Conservation (phyloP, 306 rosid genomes). For the Pachyrhizus erosus region DNA sequence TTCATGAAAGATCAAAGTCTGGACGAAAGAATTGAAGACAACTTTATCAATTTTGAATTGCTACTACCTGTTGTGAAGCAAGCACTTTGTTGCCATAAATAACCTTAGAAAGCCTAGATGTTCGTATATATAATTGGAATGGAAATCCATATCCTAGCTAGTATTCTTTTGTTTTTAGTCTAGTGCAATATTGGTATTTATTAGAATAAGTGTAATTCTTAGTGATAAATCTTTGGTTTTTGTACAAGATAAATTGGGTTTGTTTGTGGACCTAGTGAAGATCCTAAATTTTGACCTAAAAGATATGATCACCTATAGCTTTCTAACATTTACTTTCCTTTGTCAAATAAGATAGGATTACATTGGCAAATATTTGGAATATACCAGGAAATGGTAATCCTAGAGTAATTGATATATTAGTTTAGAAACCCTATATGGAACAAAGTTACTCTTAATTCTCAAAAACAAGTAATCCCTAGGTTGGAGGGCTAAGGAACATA, state of each 20-base stretch:
- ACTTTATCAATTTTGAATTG: constrained; percentile 48
- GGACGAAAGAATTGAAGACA: constrained; percentile 44
- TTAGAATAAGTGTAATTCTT: constrained; percentile 49
- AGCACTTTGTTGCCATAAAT: constrained; percentile 53
- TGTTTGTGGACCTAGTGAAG: constrained; percentile 39
- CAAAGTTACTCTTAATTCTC: constrained; percentile 18
- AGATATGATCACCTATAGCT: constrained; percentile 34
- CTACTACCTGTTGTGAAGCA: constrained; percentile 41
- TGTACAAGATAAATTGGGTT: constrained; percentile 40
- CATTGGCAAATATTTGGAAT: constrained; percentile 23
- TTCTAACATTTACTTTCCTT: constrained; percentile 41
- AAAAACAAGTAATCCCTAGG: not conserved
- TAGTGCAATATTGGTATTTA: constrained; percentile 47
- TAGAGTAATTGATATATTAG: constrained; percentile 38
- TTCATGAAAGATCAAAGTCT: constrained; percentile 45
- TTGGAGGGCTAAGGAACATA: not conserved
- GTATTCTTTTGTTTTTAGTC: constrained; percentile 48
- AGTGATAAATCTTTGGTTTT: constrained; percentile 48
- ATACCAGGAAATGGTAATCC: constrained; percentile 33
- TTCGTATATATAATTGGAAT: constrained; percentile 45
- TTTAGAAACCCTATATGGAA: constrained; percentile 43
- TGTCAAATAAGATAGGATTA: constrained; percentile 37
- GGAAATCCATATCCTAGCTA: constrained; percentile 49
- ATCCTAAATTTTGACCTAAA: constrained; percentile 53
- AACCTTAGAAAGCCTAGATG: constrained; percentile 71